Base-by-base conservation (phyloP, 176 grass and related monocot genomes). In the Avena insularis region DNA sequence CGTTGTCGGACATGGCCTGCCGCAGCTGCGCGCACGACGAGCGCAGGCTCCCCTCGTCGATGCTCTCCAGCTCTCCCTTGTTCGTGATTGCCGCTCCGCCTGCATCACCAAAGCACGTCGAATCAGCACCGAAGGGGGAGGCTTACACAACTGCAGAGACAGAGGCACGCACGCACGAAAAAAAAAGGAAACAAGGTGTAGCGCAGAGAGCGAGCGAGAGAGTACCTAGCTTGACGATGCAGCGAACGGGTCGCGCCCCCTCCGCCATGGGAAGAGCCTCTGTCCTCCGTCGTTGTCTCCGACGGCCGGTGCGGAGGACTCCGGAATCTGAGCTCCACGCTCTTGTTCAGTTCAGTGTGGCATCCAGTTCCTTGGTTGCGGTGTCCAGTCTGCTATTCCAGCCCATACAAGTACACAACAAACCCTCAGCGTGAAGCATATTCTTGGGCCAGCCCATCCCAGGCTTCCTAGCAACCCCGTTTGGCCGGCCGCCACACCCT, bases 11-110 rank as follows among this genome's bases (percentile, higher is more conserved):
- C 96, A 98, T 92, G 77, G 93, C 93, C 80, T 93, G 79, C 78
- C 93, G 90, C 71, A 96, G 89, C 85, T 96, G 96, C 45, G 51
- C 57, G 76, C 96, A 98, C 13, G 93, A 92, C 58, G 90, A 94
- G 46, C 79, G 62, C 35, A 98, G 75, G 86, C 67, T 91, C 50
- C 61, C 75, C 66, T 90, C 79, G 29, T 94, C 75, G 79, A 98
- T 91, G 74, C 88, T 94, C 88, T 98, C 96, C 81, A 98, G 78
- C 83, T 96, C 92, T 5, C 93, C 88, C 87, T 96, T 98, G 87
- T 93, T 93, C 59, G 96, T 98, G 79, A 98, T 98, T 59, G 96
- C 96, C 33, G 96, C 93, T n/a, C 93, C 96, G 58, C 96, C 96
- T 98, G 80, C 69, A 51, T 65, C 35, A 5, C 6, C 72, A 75